phyloP scores from a whole-genome alignment of 2,329 filamentous ascomycete genomes.

The Blumeria hordei region DNA sequence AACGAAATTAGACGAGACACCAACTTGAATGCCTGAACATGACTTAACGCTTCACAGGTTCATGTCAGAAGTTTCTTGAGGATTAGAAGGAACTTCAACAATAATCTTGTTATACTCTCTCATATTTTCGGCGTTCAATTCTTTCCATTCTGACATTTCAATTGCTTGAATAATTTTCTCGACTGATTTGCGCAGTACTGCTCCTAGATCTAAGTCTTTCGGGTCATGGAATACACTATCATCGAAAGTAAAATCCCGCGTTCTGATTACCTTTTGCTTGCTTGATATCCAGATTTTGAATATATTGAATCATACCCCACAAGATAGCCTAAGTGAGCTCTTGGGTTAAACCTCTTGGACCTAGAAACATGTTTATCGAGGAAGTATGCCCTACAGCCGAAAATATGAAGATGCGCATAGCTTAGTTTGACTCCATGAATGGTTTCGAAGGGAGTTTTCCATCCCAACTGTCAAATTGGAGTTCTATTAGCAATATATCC shows the following conservation, averaged over 20 bases:
- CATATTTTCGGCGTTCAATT: neutral
- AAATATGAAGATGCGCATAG: neutral
- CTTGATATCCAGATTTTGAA: neutral
- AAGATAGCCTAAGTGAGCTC: neutral
- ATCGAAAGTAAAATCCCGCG: neutral
- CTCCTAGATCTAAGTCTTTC: neutral
- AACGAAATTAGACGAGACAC: too few species aligned
- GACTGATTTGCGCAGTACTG: neutral
- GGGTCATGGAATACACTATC: neutral
- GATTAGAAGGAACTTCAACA: neutral
- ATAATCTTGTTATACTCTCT: neutral
- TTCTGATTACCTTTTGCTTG: neutral
- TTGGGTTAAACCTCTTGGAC: neutral
- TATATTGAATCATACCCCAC: neutral
- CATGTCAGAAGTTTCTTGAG: neutral
- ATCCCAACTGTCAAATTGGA: neutral
- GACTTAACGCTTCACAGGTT: too few species aligned
- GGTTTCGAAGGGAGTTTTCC: conserved; percentile 1
- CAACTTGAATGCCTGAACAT: too few species aligned
- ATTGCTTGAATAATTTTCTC: neutral
- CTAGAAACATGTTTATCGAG: neutral
- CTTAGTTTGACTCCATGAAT: neutral
- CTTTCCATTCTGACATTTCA: neutral
- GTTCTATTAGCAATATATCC: neutral
- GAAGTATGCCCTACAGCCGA: neutral